phyloP scores from a whole-genome alignment of 495 filamentous ascomycete species.

The Margaritispora aquatica region DNA sequence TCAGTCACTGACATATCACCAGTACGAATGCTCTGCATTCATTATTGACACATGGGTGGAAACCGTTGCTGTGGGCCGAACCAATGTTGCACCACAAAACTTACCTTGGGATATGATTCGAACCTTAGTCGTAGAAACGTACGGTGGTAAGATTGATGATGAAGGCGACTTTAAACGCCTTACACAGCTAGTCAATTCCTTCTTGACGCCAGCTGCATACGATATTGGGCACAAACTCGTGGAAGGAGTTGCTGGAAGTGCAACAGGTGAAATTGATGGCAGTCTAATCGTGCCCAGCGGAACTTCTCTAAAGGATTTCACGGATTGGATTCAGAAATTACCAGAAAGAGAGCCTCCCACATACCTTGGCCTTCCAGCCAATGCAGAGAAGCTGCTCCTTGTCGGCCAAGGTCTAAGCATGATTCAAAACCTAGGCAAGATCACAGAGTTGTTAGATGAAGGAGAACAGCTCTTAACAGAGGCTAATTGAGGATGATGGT shows the following conservation, averaged over 20 bases:
- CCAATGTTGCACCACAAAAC: conserved; percentile 87
- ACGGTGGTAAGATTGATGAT: conserved; percentile 96
- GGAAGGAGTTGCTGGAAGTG: conserved; percentile 38
- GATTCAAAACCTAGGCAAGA: conserved; percentile 75
- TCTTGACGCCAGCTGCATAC: conserved; percentile 82
- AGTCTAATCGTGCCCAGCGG: conserved; percentile 69
- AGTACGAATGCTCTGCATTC: conserved; percentile 96
- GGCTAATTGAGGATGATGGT: conserved; percentile 23
- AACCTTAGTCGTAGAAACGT: conserved; percentile 85
- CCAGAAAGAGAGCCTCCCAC: conserved; percentile 96
- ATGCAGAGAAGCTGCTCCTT: conserved; percentile 92
- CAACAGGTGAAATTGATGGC: conserved; percentile 37
- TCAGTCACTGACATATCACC: conserved; percentile 28
- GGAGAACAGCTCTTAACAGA: conserved; percentile 87
- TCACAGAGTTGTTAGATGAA: conserved; percentile 84
- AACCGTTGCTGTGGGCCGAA: conserved; percentile 67
- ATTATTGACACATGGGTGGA: conserved; percentile 97
- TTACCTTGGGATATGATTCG: conserved; percentile 97
- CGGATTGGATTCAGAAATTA: conserved; percentile 83
- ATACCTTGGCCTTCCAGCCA: conserved; percentile 91
- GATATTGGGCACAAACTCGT: conserved; percentile 89
- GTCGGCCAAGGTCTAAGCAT: conserved; percentile 83
- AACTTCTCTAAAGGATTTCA: conserved; percentile 79
- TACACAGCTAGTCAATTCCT: conserved; percentile 58
- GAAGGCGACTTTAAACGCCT: conserved; percentile 77